Evolutionary conservation across 2,329 filamentous ascomycete genomes (phyloP), one percentile per base, ranked within the genome.

Genomic region (Aspergillus pseudotamarii): DNA sequence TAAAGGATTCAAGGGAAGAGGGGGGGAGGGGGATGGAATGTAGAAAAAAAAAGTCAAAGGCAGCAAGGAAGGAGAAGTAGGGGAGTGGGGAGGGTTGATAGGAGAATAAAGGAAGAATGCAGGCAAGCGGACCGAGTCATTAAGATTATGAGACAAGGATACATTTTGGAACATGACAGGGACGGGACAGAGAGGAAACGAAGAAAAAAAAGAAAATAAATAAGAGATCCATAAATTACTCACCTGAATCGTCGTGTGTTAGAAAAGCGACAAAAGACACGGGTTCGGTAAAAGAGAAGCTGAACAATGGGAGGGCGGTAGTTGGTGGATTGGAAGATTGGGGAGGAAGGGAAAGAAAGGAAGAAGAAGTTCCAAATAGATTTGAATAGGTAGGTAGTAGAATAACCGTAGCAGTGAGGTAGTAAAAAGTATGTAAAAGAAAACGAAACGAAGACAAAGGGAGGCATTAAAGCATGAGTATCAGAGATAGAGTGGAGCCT

Each of bases 41-140:
- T 63, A 50, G 53, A 58, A 38, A 48, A n/a, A 38, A 48, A 63
- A 56, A 26, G 21, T 53, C 32, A 60, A 60, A 61, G 51, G 58
- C 59, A 59, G 36, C 21, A 64, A 61, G 57, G 57, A 57, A 59
- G 57, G 59, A 51, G 55, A 59, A 28, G 32, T 56, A 62, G 61
- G 63, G 61, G 63, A 67, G 61, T 57, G 48, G 59, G 58, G 50
- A 60, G 58, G 51, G 30, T 45, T 34, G 59, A 64, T 66, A 64
- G 62, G 58, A 65, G 60, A 63, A 68, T 66, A 66, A 64, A 62
- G 60, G 53, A 64, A 64, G 63, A 66, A 67, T 64, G 65, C 58
- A 66, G 64, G 58, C 38, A 51, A 34, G 58, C 48, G 62, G 62
- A 58, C 57, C 57, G 30, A 60, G 50, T 63, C 38, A 57, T 54